phyloP scores from a whole-genome alignment of 495 filamentous ascomycete genomes.

The Hypoxylon fragiforme region DNA sequence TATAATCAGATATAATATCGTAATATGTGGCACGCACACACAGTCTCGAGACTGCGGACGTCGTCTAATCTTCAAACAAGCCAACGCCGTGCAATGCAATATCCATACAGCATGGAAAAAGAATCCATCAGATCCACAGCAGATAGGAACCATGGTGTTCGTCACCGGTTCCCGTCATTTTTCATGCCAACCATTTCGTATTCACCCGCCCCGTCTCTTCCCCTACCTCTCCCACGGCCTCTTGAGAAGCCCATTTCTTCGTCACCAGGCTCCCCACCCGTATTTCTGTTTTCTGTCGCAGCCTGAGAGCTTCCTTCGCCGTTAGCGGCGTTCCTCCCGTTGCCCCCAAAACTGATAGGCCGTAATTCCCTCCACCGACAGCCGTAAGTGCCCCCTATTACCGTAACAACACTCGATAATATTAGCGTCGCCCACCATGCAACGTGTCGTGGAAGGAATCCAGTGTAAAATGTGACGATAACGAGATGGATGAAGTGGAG shows the following conservation, averaged over 20 bases:
- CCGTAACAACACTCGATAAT: conserved; percentile 69
- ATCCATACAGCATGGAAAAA: conserved; percentile 21
- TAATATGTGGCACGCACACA: background rate
- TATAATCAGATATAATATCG: conserved; percentile 1
- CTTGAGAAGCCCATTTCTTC: conserved; percentile 56
- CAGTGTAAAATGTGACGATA: conserved; percentile 73
- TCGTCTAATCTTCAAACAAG: conserved; percentile 14
- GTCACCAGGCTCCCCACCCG: conserved; percentile 33
- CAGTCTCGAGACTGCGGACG: background rate
- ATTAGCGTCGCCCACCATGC: conserved; percentile 89
- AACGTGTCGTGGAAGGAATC: conserved; percentile 67
- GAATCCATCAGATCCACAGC: background rate
- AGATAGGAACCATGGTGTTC: background rate
- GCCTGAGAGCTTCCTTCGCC: conserved; percentile 15
- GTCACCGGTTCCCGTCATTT: conserved; percentile 14
- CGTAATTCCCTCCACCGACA: conserved; percentile 87
- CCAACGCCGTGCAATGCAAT: conserved; percentile 31
- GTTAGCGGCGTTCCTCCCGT: conserved; percentile 33
- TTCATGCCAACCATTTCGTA: conserved; percentile 77
- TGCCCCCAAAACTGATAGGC: conserved; percentile 85
- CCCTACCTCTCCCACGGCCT: conserved; percentile 56
- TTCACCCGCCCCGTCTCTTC: conserved; percentile 63
- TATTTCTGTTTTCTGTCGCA: conserved; percentile 18
- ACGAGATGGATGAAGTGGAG: conserved; percentile 86
- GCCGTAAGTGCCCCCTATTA: conserved; percentile 77